These are phyloP conservation scores for Calocybe gangraenosa DNA, from an alignment of 768 basidiomycete species.

Conservation along the genomic window DNA sequence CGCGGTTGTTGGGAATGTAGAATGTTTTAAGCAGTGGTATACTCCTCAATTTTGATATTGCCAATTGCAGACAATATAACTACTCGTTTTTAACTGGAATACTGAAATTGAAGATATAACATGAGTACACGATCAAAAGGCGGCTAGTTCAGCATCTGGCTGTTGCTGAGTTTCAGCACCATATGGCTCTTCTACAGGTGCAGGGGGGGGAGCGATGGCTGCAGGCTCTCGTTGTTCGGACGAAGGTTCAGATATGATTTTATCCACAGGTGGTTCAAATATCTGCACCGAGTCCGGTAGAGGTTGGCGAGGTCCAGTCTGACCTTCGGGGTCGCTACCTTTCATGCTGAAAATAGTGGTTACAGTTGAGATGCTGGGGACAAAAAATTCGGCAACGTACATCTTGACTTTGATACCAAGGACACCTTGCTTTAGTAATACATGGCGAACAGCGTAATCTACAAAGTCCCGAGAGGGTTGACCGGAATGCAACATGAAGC, in stretches of 20 bases:
- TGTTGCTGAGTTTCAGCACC: slow-evolving; percentile 33
- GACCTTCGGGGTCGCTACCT: slow-evolving; percentile 90
- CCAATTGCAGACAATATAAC: no score
- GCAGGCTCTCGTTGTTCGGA: slow-evolving; percentile 84
- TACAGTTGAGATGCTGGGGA: slow-evolving; percentile 7
- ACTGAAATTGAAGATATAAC: no score
- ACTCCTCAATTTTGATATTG: no score
- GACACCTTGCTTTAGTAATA: slow-evolving; percentile 96
- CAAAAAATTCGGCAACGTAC: slow-evolving; percentile 34
- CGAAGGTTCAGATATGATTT: slow-evolving; percentile 81
- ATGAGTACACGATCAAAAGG: slow-evolving; percentile 60
- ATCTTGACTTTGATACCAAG: slow-evolving; percentile 99
- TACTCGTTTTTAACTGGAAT: no score
- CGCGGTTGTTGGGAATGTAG: no score
- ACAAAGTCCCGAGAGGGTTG: slow-evolving; percentile 97
- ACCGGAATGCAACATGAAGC: slow-evolving; percentile 99
- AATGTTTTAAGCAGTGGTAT: no score
- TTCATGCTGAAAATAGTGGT: slow-evolving; percentile 71
- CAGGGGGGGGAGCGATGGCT: slow-evolving; percentile 40
- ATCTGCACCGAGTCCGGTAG: slow-evolving; percentile 94
- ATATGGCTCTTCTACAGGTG: slow-evolving; percentile 50
- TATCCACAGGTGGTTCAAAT: slow-evolving; percentile 85
- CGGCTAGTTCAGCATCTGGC: slow-evolving; percentile 41
- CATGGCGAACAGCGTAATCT: slow-evolving; percentile 96
- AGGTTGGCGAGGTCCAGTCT: slow-evolving; percentile 84